These are phyloP conservation scores for Tripterygium wilfordii DNA, from an alignment of 177 flowering plant species.

Conservation along the genomic window DNA sequence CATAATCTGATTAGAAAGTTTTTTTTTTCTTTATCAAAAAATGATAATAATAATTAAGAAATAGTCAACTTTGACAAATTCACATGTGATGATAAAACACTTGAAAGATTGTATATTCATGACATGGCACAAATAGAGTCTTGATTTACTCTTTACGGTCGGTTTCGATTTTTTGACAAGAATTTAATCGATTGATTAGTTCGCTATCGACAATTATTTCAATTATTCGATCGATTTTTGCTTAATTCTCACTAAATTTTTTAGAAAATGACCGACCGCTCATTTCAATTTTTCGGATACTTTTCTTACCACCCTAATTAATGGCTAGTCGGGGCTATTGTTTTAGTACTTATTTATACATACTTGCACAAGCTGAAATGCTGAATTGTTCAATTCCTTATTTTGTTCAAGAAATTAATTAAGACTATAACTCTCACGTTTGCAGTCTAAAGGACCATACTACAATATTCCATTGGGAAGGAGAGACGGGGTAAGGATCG, in stretches of 20 bases:
- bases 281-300: not conserved
- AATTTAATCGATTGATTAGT: no score
- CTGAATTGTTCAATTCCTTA: not conserved
- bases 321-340: not conserved
- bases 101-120: no score
- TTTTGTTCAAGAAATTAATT: not conserved
- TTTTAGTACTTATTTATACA: not conserved
- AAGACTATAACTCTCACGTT: not conserved
- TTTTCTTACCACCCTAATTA: not conserved
- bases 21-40: no score
- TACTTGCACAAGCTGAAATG: no score
- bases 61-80: no score
- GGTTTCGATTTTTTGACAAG: not conserved
- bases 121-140: no score
- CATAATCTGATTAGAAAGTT: no score
- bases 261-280: not conserved
- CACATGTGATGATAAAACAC: no score
- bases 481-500: slow-evolving; percentile 52
- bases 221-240: not conserved
- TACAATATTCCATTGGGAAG: slow-evolving; percentile 65
- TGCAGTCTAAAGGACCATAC: slow-evolving; percentile 58
- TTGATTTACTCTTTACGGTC: not conserved
- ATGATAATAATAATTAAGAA: no score
- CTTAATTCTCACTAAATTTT: not conserved
- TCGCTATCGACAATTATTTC: not conserved